Evolutionary conservation across 768 basidiomycete genomes (phyloP).

Genomic region (Chalciporus pseudorubinellus): DNA sequence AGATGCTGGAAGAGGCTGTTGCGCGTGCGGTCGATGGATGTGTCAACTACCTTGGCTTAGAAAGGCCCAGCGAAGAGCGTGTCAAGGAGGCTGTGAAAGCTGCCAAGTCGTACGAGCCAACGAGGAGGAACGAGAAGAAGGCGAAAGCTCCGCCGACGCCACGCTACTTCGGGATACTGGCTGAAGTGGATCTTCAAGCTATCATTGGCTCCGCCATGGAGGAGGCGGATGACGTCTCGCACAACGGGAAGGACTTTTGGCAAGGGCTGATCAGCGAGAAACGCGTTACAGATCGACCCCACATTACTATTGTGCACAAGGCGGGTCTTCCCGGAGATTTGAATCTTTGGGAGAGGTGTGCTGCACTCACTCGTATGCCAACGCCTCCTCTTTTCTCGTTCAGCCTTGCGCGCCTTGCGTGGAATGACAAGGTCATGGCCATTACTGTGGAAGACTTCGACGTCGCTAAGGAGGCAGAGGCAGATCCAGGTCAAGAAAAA

Average conservation of each 20-base stretch:
- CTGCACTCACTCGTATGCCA: constrained; percentile 11
- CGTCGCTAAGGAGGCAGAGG: constrained; percentile 31
- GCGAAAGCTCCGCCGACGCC: constrained; percentile 28
- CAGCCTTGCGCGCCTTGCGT: constrained; percentile 60
- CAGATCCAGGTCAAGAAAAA: constrained; percentile 36
- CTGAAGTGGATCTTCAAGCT: constrained; percentile 62
- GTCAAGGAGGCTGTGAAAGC: constrained; percentile 45
- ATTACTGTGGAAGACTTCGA: constrained; percentile 62
- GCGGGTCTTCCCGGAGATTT: constrained; percentile 39
- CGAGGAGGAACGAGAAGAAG: constrained; percentile 26
- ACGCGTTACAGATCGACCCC: constrained; percentile 62
- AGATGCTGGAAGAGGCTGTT: constrained; percentile 54
- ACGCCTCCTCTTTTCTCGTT: constrained; percentile 58
- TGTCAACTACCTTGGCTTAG: constrained; percentile 51
- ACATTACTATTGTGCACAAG: constrained; percentile 83
- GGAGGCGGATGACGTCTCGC: constrained; percentile 30
- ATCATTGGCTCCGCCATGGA: constrained; percentile 46
- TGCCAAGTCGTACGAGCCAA: constrained; percentile 42
- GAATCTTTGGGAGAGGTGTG: constrained; percentile 44
- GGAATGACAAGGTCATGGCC: constrained; percentile 81
- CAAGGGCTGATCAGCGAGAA: constrained; percentile 38
- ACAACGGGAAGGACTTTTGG: constrained; percentile 46
- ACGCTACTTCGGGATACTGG: constrained; percentile 78
- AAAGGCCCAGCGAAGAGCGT: constrained; percentile 51
- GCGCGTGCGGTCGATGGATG: constrained; percentile 57